Base-by-base conservation (phyloP, 345 rosid genomes). In the Rhizophora apiculata region DNA sequence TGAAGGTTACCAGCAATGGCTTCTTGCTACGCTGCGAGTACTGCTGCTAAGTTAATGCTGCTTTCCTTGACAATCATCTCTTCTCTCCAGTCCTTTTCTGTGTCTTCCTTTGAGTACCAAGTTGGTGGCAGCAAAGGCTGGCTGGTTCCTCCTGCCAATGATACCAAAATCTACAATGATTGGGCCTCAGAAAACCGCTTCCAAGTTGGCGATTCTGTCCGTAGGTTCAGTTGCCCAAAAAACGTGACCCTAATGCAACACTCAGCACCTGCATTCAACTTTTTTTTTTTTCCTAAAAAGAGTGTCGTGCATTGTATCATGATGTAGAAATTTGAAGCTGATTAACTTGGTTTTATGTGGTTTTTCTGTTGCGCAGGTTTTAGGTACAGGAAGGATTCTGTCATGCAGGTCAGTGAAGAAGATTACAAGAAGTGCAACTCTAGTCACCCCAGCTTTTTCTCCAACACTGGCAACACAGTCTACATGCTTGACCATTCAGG, bases 161-260 rank as follows among this genome's bases (percentile, higher is more conserved):
- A 73, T 74, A 71, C 78, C 75, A 73, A 49, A 56, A 4, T 77
- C 66, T 93, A 82, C 84, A 93, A 93, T 72, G 63, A 82, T 29
- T 93, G 97, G 97, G 97, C 97, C 18, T 87, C 97, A 15, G 62
- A 75, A 8, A 85, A 90, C 69, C 87, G 97, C 65, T 90, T 93
- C 78, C 81, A 81, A 74, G 75, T 85, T 59, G 79, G 80, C 3
- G 98, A 93, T 63, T 72, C 86, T 13, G 24, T 87, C 66, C 86
- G 96, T 87, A 84, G 78, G 93, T 76, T 65, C 24, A 1, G 5
- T 21, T 24, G 16, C 60, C 15, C 0, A 43, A 43, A 37, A 43
- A 43, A 39, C 48, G 11, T 10, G 48, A 39, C 0, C 48, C 16
- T 9, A 39, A 39, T 39, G 48, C 48, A 39, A 39, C 48, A 10